phyloP scores from a whole-genome alignment of 2,329 filamentous ascomycete species.

The Pseudogymnoascus sp. region DNA sequence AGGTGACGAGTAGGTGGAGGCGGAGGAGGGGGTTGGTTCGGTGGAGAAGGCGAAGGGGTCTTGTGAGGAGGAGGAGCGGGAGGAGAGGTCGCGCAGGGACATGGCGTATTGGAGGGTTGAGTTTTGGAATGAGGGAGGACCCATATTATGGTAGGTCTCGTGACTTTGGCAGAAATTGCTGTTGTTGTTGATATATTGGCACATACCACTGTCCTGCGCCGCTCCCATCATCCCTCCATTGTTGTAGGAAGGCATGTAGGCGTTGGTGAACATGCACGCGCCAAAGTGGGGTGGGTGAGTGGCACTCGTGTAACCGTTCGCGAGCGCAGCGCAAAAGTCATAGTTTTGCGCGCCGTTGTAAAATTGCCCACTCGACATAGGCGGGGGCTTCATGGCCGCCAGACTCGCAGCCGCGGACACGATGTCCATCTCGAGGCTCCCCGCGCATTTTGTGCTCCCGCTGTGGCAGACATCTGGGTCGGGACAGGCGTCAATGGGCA shows the following conservation, averaged over 20 bases:
- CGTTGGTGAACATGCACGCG: not conserved
- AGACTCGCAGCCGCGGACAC: not conserved
- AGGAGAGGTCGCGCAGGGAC: not conserved
- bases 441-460: not conserved
- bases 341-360: not conserved
- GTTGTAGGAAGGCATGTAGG: constrained; percentile 2
- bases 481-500: not conserved
- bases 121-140: not conserved
- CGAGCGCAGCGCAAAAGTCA: not conserved
- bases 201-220: not conserved
- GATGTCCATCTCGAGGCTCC: not conserved
- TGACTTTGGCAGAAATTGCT: constrained; percentile 6
- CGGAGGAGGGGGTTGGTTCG: not conserved
- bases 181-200: not conserved
- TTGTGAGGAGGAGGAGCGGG: not conserved
- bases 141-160: constrained; percentile 6
- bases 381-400: not conserved
- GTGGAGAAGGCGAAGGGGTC: constrained; percentile 5
- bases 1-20: not conserved
- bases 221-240: not conserved
- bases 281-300: not conserved
- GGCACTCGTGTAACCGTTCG: not conserved
- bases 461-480: not conserved
- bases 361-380: not conserved
- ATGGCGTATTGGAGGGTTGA: constrained; percentile 7